Conservation (phyloP, 1,284 basidiomycete species). For the Marasmius tenuissimus region DNA sequence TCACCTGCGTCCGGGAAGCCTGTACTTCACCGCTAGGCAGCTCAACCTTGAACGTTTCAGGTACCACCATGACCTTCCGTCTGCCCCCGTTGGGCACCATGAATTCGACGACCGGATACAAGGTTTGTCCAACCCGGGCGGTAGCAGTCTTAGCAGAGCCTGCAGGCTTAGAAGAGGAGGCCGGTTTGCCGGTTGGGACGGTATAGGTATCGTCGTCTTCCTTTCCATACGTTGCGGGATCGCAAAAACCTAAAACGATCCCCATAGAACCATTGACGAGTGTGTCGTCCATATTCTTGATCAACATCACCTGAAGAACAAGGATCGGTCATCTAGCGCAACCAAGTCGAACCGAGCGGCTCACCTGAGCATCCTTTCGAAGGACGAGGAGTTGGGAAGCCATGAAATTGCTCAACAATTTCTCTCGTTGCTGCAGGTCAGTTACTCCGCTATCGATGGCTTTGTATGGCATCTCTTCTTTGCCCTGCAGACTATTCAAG, state of each 20-base stretch:
- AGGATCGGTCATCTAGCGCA: constrained; percentile 21
- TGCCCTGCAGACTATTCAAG: constrained; percentile 44
- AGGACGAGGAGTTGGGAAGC: constrained; percentile 61
- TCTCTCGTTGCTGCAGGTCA: constrained; percentile 56
- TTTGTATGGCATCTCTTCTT: constrained; percentile 41
- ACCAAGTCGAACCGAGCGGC: not conserved
- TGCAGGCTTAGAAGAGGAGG: not conserved
- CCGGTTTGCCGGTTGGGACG: not conserved
- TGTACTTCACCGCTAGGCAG: constrained; percentile 82
- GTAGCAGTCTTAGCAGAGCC: constrained; percentile 12
- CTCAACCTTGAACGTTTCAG: constrained; percentile 85
- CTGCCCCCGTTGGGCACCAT: constrained; percentile 55
- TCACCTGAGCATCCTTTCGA: constrained; percentile 55
- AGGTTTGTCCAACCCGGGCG: constrained; percentile 30
- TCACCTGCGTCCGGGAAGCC: constrained; percentile 69
- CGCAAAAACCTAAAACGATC: constrained; percentile 69
- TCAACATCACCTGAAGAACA: constrained; percentile 60
- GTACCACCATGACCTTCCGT: constrained; percentile 63
- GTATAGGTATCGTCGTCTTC: constrained; percentile 18
- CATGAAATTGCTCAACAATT: constrained; percentile 75
- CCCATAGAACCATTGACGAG: constrained; percentile 93
- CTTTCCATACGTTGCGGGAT: constrained; percentile 41
- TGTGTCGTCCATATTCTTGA: constrained; percentile 65
- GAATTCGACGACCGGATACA: constrained; percentile 81
- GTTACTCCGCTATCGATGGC: constrained; percentile 54